Evolutionary conservation across 371 early-diverging fungal species (phyloP), one percentile per base, ranked within the genome.

Genomic region (Catenaria anguillulae): DNA sequence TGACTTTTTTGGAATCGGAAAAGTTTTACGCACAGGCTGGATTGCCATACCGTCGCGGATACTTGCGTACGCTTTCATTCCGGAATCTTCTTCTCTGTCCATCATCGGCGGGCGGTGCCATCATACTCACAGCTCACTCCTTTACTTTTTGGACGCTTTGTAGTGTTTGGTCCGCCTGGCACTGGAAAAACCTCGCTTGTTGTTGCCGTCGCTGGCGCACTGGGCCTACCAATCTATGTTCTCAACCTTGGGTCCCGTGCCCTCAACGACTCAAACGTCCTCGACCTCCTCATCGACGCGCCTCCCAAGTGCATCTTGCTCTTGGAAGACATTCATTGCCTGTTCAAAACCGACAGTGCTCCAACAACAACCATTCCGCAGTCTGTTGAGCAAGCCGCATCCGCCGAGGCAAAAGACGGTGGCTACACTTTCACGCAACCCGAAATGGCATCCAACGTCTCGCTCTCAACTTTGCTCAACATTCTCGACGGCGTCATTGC

Each of bases 141-240:
- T n/a, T n/a, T n/a, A n/a, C n/a, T n/a, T n/a, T n/a, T n/a, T n/a
- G n/a, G n/a, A n/a, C n/a, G n/a, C n/a, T n/a, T n/a, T n/a, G n/a
- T n/a, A n/a, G n/a, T 86, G 15, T 74, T 82, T 65, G 86, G 86
- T 19, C 79, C 82, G 36, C 85, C 85, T 26, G 83, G 85, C 60
- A 81, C 86, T 24, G 83, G 88, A 34, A 84, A 86, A 56, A 83
- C 85, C 0, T 71, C 78, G 3, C 73, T 85, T 33, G 78, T 84
- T 33, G 74, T 78, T 48, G 82, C 82, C 2, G 71, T 86, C 29
- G 83, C 84, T 60, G 81, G 67, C 65, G 68, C 67, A 36, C 70
- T 64, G 68, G 68, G 61, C 70, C 72, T 68, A 68, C 78, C 70
- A 73, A 72, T 75, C 62, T 79, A 63, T 68, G 69, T 73, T 67